phyloP scores from a whole-genome alignment of 2,329 filamentous ascomycete species.

The Penicillium paneum region DNA sequence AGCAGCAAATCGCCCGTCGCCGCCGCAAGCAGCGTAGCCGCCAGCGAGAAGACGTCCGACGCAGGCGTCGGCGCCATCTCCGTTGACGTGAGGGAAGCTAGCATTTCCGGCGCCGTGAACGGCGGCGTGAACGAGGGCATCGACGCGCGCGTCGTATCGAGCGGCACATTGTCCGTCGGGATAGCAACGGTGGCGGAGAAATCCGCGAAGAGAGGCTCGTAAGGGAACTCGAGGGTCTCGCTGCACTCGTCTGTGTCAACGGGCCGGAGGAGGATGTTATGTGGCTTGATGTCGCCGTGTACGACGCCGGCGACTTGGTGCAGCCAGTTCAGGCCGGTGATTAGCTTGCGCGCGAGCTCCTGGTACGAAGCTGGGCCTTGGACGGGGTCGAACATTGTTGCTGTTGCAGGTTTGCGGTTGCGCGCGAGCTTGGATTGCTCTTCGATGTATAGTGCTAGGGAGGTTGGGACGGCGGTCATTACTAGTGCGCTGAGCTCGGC shows the following conservation, averaged over 20 bases:
- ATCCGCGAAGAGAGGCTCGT: slow-evolving; percentile 44
- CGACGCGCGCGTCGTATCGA: slow-evolving; percentile 18
- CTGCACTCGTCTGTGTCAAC: slow-evolving; percentile 9
- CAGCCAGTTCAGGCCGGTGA: slow-evolving; percentile 44
- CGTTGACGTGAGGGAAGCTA: slow-evolving; percentile 37
- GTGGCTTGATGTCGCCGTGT: slow-evolving; percentile 50
- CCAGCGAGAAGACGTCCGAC: slow-evolving; percentile 48
- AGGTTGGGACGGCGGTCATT: slow-evolving; percentile 44
- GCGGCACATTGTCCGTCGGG: slow-evolving; percentile 3
- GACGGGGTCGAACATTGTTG: slow-evolving; percentile 47
- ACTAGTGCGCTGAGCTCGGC: slow-evolving; percentile 40
- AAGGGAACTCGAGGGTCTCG: slow-evolving; percentile 29
- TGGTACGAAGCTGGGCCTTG: slow-evolving; percentile 42
- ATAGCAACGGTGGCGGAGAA: slow-evolving; percentile 43
- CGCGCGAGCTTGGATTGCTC: slow-evolving; percentile 29
- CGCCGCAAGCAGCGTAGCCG: slow-evolving; percentile 45
- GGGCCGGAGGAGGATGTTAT: slow-evolving; percentile 43
- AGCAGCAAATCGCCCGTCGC: slow-evolving; percentile 47
- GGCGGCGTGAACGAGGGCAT: slow-evolving; percentile 45
- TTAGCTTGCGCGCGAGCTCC: slow-evolving; percentile 40
- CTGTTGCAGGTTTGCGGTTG: slow-evolving; percentile 35
- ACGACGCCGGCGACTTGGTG: slow-evolving; percentile 41
- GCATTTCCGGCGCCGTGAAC: slow-evolving; percentile 47
- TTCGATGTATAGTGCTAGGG: slow-evolving; percentile 43
- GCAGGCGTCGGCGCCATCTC: slow-evolving; percentile 35